Evolutionary conservation across 2,329 filamentous ascomycete species (phyloP), one percentile per base, ranked within the genome.

Genomic region (Diatrype stigma): DNA sequence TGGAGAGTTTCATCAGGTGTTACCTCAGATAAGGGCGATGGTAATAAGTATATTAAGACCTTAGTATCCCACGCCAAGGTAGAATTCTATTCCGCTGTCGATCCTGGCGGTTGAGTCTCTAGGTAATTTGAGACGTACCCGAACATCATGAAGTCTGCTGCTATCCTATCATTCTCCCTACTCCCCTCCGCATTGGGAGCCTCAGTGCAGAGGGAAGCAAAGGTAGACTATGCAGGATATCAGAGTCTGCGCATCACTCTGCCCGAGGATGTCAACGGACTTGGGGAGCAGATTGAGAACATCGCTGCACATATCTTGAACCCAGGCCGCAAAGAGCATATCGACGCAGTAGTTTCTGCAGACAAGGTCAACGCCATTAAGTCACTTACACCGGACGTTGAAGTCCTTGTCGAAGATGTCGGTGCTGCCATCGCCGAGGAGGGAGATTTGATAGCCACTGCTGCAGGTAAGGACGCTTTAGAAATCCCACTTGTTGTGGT

Each of bases 381-480:
- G 22, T 22, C 40, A 23, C 40, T 44, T 19, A 21, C 22, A 23
- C 40, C 22, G 12, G 40, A 44, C 21, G 40, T 26, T 7, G 40
- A 44, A 26, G 40, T 44, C 16, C 40, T 44, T 19, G 22, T 44
- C 38, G 56, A 64, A n/a, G 65, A 69, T 46, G 60, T 69, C 6
- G 65, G 63, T 11, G 62, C 56, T 42, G 59, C 64, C 38, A 67
- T 70, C 48, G 60, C 64, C 35, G 63, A 62, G 2, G 69, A 70
- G 52, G 58, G 62, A 7, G 61, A 61, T 16, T 56, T 67, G 11
- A 59, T 59, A 19, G 12, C 40, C 34, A 51, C 61, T 23, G 69
- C 67, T 48, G 59, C 57, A 37, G 59, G 64, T 66, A 17, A 46
- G 54, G 47, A 40, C 1, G 28, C 22, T 11, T 19, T 23, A 35